Evolutionary conservation across 2,329 filamentous ascomycete species (phyloP).

Genomic region (Boeremia lycopersici): DNA sequence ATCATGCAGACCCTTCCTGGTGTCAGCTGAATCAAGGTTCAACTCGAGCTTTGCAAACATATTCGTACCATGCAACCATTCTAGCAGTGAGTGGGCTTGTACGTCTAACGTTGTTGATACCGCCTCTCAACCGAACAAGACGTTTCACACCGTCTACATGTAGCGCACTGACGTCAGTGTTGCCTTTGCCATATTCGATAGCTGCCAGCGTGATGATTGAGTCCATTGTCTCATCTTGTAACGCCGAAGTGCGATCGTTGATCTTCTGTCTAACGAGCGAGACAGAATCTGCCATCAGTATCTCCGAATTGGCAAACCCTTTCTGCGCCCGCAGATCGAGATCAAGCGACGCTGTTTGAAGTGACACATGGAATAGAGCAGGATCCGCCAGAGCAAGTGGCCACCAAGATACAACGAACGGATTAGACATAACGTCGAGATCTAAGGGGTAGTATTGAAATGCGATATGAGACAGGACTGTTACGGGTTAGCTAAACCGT

Average conservation of each 20-base stretch:
- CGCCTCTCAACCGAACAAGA: slow-evolving; percentile 58
- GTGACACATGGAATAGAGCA: slow-evolving; percentile 63
- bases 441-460: slow-evolving; percentile 67
- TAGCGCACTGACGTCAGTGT: slow-evolving; percentile 52
- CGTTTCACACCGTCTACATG: slow-evolving; percentile 59
- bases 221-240: slow-evolving; percentile 63
- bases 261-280: slow-evolving; percentile 59
- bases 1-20: slow-evolving; percentile 62
- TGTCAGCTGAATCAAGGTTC: slow-evolving; percentile 4
- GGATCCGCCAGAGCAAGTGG: slow-evolving; percentile 62
- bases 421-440: slow-evolving; percentile 59
- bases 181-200: slow-evolving; percentile 65
- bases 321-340: slow-evolving; percentile 59
- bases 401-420: slow-evolving; percentile 66
- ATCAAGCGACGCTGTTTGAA: slow-evolving; percentile 64
- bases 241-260: slow-evolving; percentile 52
- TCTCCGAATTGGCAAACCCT: slow-evolving; percentile 60
- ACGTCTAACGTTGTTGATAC: slow-evolving; percentile 55
- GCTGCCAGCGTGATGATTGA: slow-evolving; percentile 63
- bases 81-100: slow-evolving; percentile 61
- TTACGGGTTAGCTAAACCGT: background rate
- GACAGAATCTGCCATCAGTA: slow-evolving; percentile 64
- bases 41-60: background rate
- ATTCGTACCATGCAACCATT: slow-evolving; percentile 60
- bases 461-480: slow-evolving; percentile 63